Percentiles rank a stretch among this genome's conserved stretches.
Conservation (phyloP, 768 basidiomycete genomes). For the Hygrocybe punicea region DNA sequence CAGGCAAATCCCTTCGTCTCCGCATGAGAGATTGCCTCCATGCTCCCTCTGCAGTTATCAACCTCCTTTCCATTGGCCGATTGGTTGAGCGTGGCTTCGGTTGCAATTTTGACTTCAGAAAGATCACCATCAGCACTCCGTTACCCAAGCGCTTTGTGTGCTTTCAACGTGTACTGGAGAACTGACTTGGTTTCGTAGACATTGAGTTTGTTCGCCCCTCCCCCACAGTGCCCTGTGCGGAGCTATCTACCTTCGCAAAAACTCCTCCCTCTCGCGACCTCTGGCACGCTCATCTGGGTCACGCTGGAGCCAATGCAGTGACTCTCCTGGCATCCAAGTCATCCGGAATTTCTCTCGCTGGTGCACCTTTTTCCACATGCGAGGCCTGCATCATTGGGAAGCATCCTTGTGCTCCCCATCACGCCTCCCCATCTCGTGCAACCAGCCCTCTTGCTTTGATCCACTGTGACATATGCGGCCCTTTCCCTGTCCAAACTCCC, state of each 20-base stretch:
- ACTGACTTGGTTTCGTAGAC: slow-evolving; percentile 13
- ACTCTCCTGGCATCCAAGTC: slow-evolving; percentile 12
- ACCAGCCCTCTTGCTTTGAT: slow-evolving; percentile 2
- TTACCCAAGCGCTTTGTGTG: no score
- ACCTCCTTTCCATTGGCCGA: slow-evolving; percentile 22
- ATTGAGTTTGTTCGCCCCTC: slow-evolving; percentile 11
- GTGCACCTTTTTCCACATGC: slow-evolving; percentile 9
- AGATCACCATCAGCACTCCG: no score
- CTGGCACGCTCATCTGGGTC: slow-evolving; percentile 28
- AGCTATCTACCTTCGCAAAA: slow-evolving; percentile 3
- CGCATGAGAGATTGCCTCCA: slow-evolving; percentile 21
- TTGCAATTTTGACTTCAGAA: neutral
- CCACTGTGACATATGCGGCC: slow-evolving; percentile 28
- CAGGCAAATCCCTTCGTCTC: slow-evolving; percentile 5
- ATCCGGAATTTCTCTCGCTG: slow-evolving; percentile 16
- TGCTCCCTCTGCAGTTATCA: slow-evolving; percentile 16
- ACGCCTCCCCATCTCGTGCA: neutral
- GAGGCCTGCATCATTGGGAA: slow-evolving; percentile 27
- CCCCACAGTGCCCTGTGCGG: neutral
- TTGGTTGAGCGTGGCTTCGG: slow-evolving; percentile 13
- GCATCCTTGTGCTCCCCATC: slow-evolving; percentile 14
- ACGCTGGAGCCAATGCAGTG: slow-evolving; percentile 19
- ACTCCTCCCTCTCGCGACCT: slow-evolving; percentile 7
- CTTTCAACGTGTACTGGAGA: neutral
- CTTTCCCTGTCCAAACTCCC: slow-evolving; percentile 15